Conservation (phyloP, 352 stramenopile species). For the Pythium guiyangense region DNA sequence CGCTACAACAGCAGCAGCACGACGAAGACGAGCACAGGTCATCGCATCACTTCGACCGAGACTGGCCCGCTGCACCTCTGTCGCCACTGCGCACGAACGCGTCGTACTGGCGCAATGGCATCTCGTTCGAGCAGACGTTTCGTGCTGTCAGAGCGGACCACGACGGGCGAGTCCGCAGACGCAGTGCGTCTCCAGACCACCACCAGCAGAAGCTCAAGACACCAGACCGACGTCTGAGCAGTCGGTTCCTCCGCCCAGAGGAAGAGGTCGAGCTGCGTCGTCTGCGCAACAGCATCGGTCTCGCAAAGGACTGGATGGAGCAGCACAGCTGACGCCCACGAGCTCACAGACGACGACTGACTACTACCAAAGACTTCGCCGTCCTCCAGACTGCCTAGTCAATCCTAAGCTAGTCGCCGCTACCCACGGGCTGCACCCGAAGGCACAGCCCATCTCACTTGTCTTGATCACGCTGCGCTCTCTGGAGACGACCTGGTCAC, state of each 20-base stretch:
- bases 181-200: background rate
- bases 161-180: background rate
- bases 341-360: background rate
- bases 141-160: background rate
- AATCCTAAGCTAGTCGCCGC: too few species aligned
- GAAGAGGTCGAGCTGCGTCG: slow-evolving; percentile 47
- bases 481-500: too few species aligned
- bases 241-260: slow-evolving; percentile 51
- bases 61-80: slow-evolving; percentile 31
- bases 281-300: slow-evolving; percentile 53
- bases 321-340: slow-evolving; percentile 9
- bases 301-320: slow-evolving; percentile 70
- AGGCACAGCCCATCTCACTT: too few species aligned
- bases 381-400: too few species aligned
- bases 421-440: too few species aligned
- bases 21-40: background rate
- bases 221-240: slow-evolving; percentile 6
- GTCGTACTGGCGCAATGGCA: slow-evolving; percentile 52
- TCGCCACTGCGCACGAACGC: slow-evolving; percentile 39
- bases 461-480: too few species aligned
- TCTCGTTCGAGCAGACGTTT: slow-evolving; percentile 31
- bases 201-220: background rate
- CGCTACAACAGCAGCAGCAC: background rate
- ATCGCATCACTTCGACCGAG: background rate
- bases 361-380: background rate